phyloP scores from a whole-genome alignment of 2,329 filamentous ascomycete genomes.

The Hansfordia pulvinata region DNA sequence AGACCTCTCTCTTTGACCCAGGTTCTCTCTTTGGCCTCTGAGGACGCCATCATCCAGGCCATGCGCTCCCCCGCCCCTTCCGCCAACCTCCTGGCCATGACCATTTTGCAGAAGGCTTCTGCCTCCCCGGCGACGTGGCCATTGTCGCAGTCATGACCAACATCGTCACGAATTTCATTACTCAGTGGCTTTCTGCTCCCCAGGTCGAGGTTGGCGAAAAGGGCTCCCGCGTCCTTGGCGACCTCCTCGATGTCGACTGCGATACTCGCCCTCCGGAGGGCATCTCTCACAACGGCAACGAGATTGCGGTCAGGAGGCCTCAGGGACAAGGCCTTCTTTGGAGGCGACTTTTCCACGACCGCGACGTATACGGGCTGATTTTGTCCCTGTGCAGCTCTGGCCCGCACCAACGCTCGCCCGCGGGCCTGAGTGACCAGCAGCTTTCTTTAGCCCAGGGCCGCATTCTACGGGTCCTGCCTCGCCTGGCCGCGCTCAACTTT shows the following conservation, averaged over 20 bases:
- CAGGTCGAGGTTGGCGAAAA: slow-evolving; percentile 42
- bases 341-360: slow-evolving; percentile 34
- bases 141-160: slow-evolving; percentile 34
- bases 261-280: slow-evolving; percentile 18
- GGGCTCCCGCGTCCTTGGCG: slow-evolving; percentile 33
- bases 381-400: slow-evolving; percentile 21
- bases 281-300: slow-evolving; percentile 18
- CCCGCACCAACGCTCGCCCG: slow-evolving; percentile 13
- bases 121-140: slow-evolving; percentile 29
- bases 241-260: slow-evolving; percentile 42
- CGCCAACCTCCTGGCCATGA: slow-evolving; percentile 43
- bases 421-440: slow-evolving; percentile 19
- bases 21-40: slow-evolving; percentile 35
- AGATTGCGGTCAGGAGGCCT: slow-evolving; percentile 22
- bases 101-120: slow-evolving; percentile 41
- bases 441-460: slow-evolving; percentile 37
- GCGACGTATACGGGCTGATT: slow-evolving; percentile 29
- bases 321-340: slow-evolving; percentile 40
- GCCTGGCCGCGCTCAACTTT: slow-evolving; percentile 33
- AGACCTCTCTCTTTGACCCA: slow-evolving; percentile 36
- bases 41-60: slow-evolving; percentile 35
- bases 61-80: slow-evolving; percentile 38
- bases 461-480: slow-evolving; percentile 35
- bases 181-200: slow-evolving; percentile 36
- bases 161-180: slow-evolving; percentile 32